phyloP scores from a whole-genome alignment of 352 stramenopile species.

The Phytopythium cucurbitacearum region DNA sequence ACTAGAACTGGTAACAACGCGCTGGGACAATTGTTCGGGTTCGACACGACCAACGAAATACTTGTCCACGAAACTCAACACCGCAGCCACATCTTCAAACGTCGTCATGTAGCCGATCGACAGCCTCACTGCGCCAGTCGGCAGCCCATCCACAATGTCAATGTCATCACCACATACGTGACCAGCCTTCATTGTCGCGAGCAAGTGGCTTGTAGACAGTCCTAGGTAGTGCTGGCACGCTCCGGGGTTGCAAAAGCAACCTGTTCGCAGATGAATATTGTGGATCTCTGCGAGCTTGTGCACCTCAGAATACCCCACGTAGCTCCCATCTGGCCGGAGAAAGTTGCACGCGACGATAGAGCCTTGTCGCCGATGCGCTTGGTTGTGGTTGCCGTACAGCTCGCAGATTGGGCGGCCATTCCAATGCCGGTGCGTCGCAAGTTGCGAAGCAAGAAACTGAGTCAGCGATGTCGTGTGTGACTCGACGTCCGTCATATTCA shows the following conservation, averaged over 20 bases:
- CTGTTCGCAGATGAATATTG: slow-evolving; percentile 63
- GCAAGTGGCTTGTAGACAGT: slow-evolving; percentile 43
- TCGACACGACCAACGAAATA: slow-evolving; percentile 48
- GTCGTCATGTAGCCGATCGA: slow-evolving; percentile 79
- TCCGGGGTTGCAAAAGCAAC: slow-evolving; percentile 80
- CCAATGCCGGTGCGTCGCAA: slow-evolving; percentile 43
- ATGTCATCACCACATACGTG: slow-evolving; percentile 73
- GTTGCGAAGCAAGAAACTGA: slow-evolving; percentile 24
- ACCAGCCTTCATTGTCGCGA: slow-evolving; percentile 46
- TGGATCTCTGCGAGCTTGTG: slow-evolving; percentile 63
- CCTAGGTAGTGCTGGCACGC: slow-evolving; percentile 65
- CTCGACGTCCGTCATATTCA: slow-evolving; percentile 44
- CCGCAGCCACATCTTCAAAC: slow-evolving; percentile 53
- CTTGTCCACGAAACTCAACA: slow-evolving; percentile 45
- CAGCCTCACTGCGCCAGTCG: slow-evolving; percentile 64
- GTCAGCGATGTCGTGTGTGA: slow-evolving; percentile 46
- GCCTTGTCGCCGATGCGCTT: slow-evolving; percentile 12
- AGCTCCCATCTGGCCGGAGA: slow-evolving; percentile 39
- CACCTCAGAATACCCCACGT: slow-evolving; percentile 69
- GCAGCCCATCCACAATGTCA: slow-evolving; percentile 56
- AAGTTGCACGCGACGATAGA: slow-evolving; percentile 69
- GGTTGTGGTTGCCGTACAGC: slow-evolving; percentile 40
- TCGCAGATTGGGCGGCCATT: slow-evolving; percentile 41
- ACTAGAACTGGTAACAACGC: neutral
- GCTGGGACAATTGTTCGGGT: slow-evolving; percentile 3